phyloP scores from a whole-genome alignment of 23 red algal genomes.

The Pyropia yezoensis region DNA sequence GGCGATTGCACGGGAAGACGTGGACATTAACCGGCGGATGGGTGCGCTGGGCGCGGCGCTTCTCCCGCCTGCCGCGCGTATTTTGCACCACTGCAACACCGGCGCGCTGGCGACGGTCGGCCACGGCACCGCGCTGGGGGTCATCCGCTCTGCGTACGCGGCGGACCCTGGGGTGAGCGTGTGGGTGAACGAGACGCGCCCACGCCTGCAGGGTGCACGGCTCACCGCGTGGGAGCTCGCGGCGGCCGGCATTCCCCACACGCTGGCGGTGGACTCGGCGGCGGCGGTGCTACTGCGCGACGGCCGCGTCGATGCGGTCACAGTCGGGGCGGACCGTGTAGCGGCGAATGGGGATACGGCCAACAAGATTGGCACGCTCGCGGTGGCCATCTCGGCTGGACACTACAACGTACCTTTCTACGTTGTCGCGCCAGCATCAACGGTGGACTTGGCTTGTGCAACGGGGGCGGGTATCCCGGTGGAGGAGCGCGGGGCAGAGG shows the following conservation, averaged over 20 bases:
- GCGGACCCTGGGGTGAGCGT: constrained; percentile 5
- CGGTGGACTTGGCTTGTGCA: constrained; percentile 13
- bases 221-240: constrained; percentile 40
- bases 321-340: constrained; percentile 43
- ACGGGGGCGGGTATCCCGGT: constrained; percentile 24
- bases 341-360: constrained; percentile 19
- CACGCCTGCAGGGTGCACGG: constrained; percentile 48
- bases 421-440: constrained; percentile 28
- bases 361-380: constrained; percentile 59
- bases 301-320: constrained; percentile 19
- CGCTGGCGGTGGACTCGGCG: constrained; percentile 20
- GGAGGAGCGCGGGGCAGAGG: constrained; percentile 24
- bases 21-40: constrained; percentile 7
- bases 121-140: constrained; percentile 44
- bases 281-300: constrained; percentile 28
- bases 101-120: constrained; percentile 44
- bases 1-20: constrained; percentile 15
- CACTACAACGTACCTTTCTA: constrained; percentile 40
- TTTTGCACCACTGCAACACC: constrained; percentile 52
- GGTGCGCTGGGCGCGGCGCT: constrained; percentile 17
- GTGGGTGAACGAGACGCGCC: constrained; percentile 56
- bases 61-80: neutral
- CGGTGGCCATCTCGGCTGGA: constrained; percentile 7
- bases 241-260: constrained; percentile 24
- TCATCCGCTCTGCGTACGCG: constrained; percentile 11